Conservation (phyloP, 768 basidiomycete genomes). For the Leccinum uliginosum region DNA sequence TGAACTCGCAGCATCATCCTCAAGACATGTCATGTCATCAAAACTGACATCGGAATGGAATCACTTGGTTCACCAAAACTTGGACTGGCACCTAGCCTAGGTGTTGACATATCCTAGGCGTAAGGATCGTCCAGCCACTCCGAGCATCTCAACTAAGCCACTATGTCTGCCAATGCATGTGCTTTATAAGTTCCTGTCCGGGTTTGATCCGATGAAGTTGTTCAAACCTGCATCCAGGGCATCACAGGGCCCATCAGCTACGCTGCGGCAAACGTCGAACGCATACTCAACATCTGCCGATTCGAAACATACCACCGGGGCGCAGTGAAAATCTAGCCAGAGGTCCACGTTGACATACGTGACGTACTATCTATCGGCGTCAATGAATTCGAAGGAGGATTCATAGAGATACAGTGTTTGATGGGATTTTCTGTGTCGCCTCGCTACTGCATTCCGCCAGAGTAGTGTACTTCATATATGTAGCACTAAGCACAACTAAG, state of each 20-base stretch:
- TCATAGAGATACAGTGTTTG: constrained; percentile 38
- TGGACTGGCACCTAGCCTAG: constrained; percentile 47
- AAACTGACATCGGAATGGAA: constrained; percentile 43
- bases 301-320: constrained; percentile 70
- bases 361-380: constrained; percentile 22
- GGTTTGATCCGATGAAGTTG: constrained; percentile 60
- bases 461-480: too few relatives aligned
- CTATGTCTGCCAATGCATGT: constrained; percentile 47
- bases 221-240: constrained; percentile 65
- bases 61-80: constrained; percentile 58
- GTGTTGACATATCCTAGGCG: constrained; percentile 56
- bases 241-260: constrained; percentile 42
- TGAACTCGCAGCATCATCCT: neutral
- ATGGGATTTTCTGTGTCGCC: too few relatives aligned
- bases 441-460: too few relatives aligned
- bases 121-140: constrained; percentile 25
- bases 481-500: too few relatives aligned
- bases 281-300: constrained; percentile 62
- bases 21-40: constrained; percentile 34
- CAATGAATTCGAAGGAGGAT: neutral
- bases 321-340: constrained; percentile 69
- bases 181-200: constrained; percentile 52
- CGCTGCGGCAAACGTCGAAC: constrained; percentile 33
- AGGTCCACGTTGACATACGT: constrained; percentile 58
- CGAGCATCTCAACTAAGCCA: constrained; percentile 55